Evolutionary conservation across 352 stramenopile genomes (phyloP), one percentile per base, ranked within the genome.

Genomic region (Phytophthora agathidicida): DNA sequence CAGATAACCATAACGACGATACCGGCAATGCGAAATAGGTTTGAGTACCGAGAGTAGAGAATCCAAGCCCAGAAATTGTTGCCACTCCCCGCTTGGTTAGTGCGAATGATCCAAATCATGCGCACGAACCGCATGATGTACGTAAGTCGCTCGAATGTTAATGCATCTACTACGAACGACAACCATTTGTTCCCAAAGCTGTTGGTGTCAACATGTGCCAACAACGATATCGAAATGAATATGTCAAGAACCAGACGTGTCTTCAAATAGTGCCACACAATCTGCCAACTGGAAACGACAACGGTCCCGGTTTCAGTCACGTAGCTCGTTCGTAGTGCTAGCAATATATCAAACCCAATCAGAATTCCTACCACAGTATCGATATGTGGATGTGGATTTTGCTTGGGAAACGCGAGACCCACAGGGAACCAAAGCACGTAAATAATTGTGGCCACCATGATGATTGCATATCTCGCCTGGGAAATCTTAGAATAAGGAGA

Each of bases 351-450:
- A 13, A 76, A 10, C 10, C 67, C 28, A 9, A 69, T 36, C 3
- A 71, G 2, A 14, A 71, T 23, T 5, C 54, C 36, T 2, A 68
- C 45, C 11, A 45, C 23, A 9, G 39, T 19, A 23, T 44, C 28
- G 7, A 37, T 32, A 16, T n/a, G 38, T 7, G 28, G 36, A 36
- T 48, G 22, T 13, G 37, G 27, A 16, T 54, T 6, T 3, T 58
- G 22, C 1, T 47, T 27, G 0, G 65, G 39, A 60, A 84, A 88
- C 2, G 73, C 75, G 2, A 72, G 52, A 1, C 62, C 45, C 17
- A 84, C 19, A 0, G 80, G 77, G 32, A 80, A 75, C 17, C 50
- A 65, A 5, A 85, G 28, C 0, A 74, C 38, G 26, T 84, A 75
- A 27, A 46, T 33, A 14, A 67, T 13, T 7, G 73, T 68, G 5